A percentile compares a stretch with the other conserved stretches of the same genome.
Evolutionary conservation across 179 eudicot species (phyloP).

Genomic region (Beta macrorhiza): DNA sequence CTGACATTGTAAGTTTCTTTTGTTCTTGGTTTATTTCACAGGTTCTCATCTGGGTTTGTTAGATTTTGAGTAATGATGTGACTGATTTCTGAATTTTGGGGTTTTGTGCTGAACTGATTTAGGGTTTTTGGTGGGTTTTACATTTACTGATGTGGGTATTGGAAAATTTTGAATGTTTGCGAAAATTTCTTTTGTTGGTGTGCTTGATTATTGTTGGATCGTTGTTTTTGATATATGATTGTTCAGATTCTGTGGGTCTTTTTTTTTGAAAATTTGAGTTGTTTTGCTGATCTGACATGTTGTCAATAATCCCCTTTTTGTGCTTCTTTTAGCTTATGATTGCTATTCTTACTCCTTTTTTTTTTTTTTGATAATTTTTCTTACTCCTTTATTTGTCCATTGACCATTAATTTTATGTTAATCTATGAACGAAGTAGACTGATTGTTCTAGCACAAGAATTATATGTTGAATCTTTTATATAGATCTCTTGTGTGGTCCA

Average conservation of each 20-base stretch:
- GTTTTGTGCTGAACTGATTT: not conserved
- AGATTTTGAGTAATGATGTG: not conserved
- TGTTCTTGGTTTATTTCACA: no score
- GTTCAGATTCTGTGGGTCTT: not conserved
- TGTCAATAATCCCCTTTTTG: slow-evolving; percentile 4
- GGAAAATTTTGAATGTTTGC: not conserved
- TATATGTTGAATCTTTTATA: not conserved
- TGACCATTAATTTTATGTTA: slow-evolving; percentile 4
- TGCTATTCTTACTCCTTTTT: no score
- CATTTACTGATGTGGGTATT: not conserved
- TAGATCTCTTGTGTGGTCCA: slow-evolving; percentile 13
- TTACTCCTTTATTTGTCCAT: not conserved
- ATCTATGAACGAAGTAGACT: not conserved
- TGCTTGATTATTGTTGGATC: slow-evolving; percentile 1
- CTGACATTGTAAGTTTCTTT: slow-evolving; percentile 1
- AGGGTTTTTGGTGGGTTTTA: slow-evolving; percentile 9
- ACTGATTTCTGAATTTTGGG: not conserved
- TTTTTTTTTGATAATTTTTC: no score
- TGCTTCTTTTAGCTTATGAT: slow-evolving; percentile 11
- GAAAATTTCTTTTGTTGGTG: not conserved
- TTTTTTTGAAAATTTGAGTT: not conserved
- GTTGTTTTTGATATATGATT: slow-evolving; percentile 2
- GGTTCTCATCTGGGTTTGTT: not conserved
- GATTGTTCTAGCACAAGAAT: not conserved
- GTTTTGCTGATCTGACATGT: slow-evolving; percentile 14